These are phyloP conservation scores for Zygotorulaspora sp. DNA, from an alignment of 805 yeast species.

Conservation along the genomic window DNA sequence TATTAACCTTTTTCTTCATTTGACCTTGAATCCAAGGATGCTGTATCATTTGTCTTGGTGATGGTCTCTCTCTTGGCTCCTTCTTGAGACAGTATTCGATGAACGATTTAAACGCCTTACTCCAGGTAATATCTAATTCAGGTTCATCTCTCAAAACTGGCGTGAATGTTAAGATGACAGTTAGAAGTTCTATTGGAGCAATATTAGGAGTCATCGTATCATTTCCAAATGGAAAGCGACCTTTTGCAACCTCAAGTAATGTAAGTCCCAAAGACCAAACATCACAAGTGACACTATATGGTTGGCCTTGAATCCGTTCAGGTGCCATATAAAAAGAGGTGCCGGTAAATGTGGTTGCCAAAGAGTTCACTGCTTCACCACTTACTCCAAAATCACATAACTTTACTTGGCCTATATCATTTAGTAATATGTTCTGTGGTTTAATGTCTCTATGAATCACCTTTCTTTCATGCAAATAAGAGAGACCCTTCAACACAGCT, in stretches of 20 bases:
- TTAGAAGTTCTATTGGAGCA: constrained; percentile 84
- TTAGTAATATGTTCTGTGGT: constrained; percentile 86
- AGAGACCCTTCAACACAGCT: constrained; percentile 75
- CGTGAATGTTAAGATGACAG: constrained; percentile 74
- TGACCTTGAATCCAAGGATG: constrained; percentile 94
- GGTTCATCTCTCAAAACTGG: constrained; percentile 80
- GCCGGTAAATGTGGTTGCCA: constrained; percentile 96
- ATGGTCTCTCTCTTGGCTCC: constrained; percentile 74
- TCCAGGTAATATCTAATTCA: constrained; percentile 71
- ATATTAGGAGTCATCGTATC: constrained; percentile 42
- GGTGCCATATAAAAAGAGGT: constrained; percentile 99
- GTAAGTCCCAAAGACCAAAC: constrained; percentile 96
- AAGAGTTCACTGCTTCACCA: constrained; percentile 91
- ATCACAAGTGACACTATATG: constrained; percentile 91
- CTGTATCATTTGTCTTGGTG: constrained; percentile 86
- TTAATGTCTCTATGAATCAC: constrained; percentile 95
- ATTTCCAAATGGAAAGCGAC: constrained; percentile 74
- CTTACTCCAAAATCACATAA: constrained; percentile 97
- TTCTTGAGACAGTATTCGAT: constrained; percentile 76
- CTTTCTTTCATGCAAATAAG: constrained; percentile 80
- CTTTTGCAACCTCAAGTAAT: constrained; percentile 85
- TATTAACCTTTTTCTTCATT: constrained; percentile 63
- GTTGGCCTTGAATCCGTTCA: constrained; percentile 91
- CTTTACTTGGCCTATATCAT: constrained; percentile 74
- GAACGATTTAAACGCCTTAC: constrained; percentile 76